phyloP scores from a whole-genome alignment of 2,329 filamentous ascomycete species.

The Colletotrichum cuscutae region DNA sequence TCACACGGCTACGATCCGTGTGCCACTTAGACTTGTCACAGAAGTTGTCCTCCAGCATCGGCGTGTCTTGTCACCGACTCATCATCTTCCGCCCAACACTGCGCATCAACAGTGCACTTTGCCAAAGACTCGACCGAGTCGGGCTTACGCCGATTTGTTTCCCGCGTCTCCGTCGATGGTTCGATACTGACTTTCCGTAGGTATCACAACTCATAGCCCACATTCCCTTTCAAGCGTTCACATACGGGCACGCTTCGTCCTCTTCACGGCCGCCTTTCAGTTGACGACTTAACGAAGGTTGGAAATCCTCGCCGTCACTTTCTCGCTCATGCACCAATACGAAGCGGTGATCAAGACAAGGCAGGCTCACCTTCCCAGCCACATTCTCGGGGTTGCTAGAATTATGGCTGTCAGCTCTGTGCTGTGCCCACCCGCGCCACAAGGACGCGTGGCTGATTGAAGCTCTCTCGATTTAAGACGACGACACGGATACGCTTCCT shows the following conservation, averaged over 20 bases:
- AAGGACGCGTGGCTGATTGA: slow-evolving; percentile 13
- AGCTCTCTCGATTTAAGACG: neutral
- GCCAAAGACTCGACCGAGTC: neutral
- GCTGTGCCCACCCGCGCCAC: neutral
- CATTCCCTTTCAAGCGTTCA: neutral
- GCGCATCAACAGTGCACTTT: neutral
- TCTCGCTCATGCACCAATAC: neutral
- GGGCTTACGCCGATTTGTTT: neutral
- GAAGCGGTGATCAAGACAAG: neutral
- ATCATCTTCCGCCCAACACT: neutral
- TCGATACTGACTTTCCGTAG: neutral
- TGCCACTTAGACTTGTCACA: neutral
- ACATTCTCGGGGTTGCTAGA: neutral
- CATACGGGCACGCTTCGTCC: neutral
- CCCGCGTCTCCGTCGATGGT: neutral
- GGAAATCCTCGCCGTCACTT: neutral
- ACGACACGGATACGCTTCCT: neutral
- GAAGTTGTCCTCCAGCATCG: neutral
- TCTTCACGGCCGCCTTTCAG: neutral
- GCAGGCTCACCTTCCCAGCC: neutral
- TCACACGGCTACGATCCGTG: slow-evolving; percentile 1
- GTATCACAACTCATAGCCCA: neutral
- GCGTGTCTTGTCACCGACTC: neutral
- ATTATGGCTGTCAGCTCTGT: neutral
- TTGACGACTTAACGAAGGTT: neutral